Percentiles rank a stretch among this genome's conserved stretches.
Conservation (phyloP, 1,284 basidiomycete species). For the Stereum hirsutum region DNA sequence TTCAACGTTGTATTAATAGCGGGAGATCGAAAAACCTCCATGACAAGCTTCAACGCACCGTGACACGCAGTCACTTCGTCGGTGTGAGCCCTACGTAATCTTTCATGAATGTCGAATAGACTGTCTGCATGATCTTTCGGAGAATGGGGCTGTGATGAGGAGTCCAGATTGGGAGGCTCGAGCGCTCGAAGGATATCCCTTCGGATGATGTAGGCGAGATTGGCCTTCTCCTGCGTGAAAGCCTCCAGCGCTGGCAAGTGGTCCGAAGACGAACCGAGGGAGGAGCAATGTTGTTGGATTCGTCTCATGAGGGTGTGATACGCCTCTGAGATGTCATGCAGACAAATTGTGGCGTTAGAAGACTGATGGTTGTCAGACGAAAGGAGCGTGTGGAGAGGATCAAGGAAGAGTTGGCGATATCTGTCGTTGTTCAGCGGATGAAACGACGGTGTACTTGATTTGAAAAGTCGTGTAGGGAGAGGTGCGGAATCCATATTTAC, state of each 20-base stretch:
- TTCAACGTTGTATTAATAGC: neutral
- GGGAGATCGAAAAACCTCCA: neutral
- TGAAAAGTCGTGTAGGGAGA: neutral
- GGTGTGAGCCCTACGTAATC: neutral
- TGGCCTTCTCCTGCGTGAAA: neutral
- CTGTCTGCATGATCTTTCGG: neutral
- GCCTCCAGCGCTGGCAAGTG: neutral
- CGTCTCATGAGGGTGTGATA: neutral
- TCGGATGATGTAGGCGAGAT: neutral
- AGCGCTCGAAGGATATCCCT: neutral
- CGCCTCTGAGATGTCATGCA: slow-evolving; percentile 1
- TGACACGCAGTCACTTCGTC: neutral
- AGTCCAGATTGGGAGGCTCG: neutral
- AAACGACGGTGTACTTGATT: neutral
- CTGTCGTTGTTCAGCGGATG: neutral
- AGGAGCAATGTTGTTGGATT: neutral
- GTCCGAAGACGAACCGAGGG: neutral
- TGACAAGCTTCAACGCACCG: neutral
- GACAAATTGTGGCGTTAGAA: neutral
- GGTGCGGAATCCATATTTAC: neutral
- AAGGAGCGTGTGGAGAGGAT: neutral
- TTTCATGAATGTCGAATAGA: neutral
- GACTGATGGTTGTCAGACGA: neutral
- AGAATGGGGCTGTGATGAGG: neutral
- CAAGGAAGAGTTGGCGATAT: neutral